Conservation (phyloP, 176 grass and related monocot species). For the Canna indica region DNA sequence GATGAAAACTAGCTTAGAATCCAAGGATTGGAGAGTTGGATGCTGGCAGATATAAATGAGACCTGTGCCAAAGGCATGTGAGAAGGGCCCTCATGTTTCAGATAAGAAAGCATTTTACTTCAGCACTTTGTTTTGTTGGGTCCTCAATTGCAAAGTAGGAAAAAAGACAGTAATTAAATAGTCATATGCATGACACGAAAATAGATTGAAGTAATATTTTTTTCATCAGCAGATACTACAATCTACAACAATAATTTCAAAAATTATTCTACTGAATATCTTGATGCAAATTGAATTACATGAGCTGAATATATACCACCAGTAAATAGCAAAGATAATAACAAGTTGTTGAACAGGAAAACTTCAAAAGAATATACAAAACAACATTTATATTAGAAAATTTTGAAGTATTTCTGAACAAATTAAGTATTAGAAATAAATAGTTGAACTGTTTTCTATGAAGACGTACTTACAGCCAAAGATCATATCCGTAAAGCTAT, state of each 20-base stretch:
- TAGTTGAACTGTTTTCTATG: not conserved
- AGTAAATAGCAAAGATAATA: too few species aligned
- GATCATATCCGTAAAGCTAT: not conserved
- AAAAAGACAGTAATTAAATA: not conserved
- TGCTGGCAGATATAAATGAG: conserved; percentile 1
- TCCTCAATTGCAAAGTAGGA: not conserved
- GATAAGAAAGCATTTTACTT: conserved; percentile 2
- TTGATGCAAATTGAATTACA: too few species aligned
- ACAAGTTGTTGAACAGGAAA: too few species aligned
- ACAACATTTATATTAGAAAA: too few species aligned
- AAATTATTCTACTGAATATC: too few species aligned
- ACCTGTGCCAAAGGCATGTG: not conserved
- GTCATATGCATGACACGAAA: not conserved
- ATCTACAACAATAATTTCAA: too few species aligned
- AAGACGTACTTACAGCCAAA: not conserved
- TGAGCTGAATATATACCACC: too few species aligned
- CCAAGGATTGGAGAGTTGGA: not conserved
- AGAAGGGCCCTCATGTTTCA: conserved; percentile 1
- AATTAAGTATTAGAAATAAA: too few species aligned
- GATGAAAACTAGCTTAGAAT: not conserved
- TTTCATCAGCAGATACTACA: too few species aligned
- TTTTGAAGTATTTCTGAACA: too few species aligned
- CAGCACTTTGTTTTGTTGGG: not conserved
- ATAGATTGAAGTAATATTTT: not conserved
- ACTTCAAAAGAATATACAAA: too few species aligned